Evolutionary conservation across 495 filamentous ascomycete genomes (phyloP), one percentile per base, ranked within the genome.

Genomic region (Penicillium cataractarum): DNA sequence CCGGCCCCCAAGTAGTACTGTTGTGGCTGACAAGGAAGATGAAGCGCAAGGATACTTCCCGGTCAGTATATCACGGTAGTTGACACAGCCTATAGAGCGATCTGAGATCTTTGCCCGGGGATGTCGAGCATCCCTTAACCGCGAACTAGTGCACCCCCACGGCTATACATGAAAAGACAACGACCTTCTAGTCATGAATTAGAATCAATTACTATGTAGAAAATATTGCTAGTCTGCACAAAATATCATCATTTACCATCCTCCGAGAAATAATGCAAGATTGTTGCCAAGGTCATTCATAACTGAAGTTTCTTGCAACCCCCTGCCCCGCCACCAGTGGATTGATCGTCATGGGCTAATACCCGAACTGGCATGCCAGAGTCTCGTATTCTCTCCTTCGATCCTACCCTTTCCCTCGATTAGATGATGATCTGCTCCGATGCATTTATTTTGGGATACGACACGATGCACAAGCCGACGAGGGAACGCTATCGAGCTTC

Each of bases 381-480:
- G 27, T 26, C 64, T 56, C 53, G 63, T 63, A 61, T 44, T 58
- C 48, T 44, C 29, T 6, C 42, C 21, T 32, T 35, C 22, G n/a
- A 33, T 62, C 59, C 51, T 53, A 46, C 35, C 32, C 29, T 35
- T 19, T 37, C 39, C 33, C 63, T 46, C 8, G 48, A 57, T 17
- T 10, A 33, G 9, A 55, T 31, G 52, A 39, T 39, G 42, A 59
- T 37, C 42, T 37, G 57, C 56, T 59, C 53, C 42, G 53, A 68
- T 65, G 37, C 32, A 69, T 52, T 61, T 61, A 58, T 59, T 70
- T 68, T 55, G 33, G 70, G 31, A 74, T 73, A 46, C 81, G 76
- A 24, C 74, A 71, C 27, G 78, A 70, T 2, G 79, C 44, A 44
- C 15, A 19, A 10, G 12, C n/a, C 27, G 22, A 21, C 10, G 21